These are phyloP conservation scores for Senecio squalidus DNA, from an alignment of 140 eudicot genomes.

Conservation along the genomic window DNA sequence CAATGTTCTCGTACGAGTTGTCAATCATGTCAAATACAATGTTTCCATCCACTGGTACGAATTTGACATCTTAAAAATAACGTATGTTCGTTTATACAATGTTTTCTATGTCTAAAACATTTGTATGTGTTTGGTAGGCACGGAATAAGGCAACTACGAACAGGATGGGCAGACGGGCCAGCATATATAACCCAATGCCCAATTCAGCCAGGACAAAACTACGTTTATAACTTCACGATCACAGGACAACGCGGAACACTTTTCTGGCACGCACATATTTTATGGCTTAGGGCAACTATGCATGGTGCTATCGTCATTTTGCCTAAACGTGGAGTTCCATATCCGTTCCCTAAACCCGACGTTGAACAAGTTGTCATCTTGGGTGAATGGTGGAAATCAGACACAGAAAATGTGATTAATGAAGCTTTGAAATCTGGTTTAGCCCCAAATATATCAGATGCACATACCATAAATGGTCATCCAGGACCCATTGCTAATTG, in stretches of 20 bases:
- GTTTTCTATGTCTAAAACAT: background rate
- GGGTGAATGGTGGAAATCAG: conserved; percentile 93
- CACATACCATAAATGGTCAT: conserved; percentile 79
- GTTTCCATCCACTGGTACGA: conserved; percentile 73
- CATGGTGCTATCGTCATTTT: conserved; percentile 72
- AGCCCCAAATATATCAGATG: conserved; percentile 84
- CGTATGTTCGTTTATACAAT: background rate
- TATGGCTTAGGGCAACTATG: conserved; percentile 73
- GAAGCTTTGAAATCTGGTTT: conserved; percentile 68
- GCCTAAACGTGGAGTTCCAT: conserved; percentile 70
- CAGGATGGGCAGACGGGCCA: conserved; percentile 91
- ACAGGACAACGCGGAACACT: conserved; percentile 86
- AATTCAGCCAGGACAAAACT: conserved; percentile 66
- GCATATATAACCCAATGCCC: conserved; percentile 89
- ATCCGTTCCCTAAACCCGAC: conserved; percentile 77
- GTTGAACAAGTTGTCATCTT: conserved; percentile 56
- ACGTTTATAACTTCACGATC: conserved; percentile 62
- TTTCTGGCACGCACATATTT: conserved; percentile 71
- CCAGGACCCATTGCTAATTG: conserved; percentile 54
- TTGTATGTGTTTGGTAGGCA: conserved; percentile 37
- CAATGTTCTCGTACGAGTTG: conserved; percentile 58
- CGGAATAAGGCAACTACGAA: conserved; percentile 68
- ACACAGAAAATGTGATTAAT: conserved; percentile 67
- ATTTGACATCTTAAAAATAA: background rate
- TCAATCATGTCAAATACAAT: conserved; percentile 66